Percentiles rank a stretch among this genome's conserved stretches.
Evolutionary conservation across 2,329 filamentous ascomycete species (phyloP).

Genomic region (Aspergillus hiratsukae): DNA sequence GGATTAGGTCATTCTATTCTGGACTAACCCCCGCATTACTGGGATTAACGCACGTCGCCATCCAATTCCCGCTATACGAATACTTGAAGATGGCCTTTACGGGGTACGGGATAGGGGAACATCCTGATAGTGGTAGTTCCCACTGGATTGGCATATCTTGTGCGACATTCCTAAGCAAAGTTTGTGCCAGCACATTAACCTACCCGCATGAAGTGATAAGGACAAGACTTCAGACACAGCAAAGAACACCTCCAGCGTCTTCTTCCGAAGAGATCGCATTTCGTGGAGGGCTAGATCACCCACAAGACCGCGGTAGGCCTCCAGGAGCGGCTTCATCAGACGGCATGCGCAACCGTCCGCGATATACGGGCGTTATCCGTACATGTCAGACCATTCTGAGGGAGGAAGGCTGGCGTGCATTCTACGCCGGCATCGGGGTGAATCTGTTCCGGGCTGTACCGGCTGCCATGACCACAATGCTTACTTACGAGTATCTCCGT

Average conservation of each 20-base stretch:
- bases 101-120: conserved; percentile 78
- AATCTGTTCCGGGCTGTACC: conserved; percentile 96
- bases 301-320: conserved; percentile 44
- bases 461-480: conserved; percentile 92
- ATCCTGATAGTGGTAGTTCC: conserved; percentile 55
- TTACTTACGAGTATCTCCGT: conserved; percentile 83
- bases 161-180: conserved; percentile 89
- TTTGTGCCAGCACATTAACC: conserved; percentile 88
- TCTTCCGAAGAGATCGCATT: conserved; percentile 52
- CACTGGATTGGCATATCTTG: conserved; percentile 81
- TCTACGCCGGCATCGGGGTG: conserved; percentile 95
- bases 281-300: conserved; percentile 34
- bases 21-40: conserved; percentile 88
- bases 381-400: conserved; percentile 79
- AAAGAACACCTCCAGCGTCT: conserved; percentile 54
- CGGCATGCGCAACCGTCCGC: conserved; percentile 51
- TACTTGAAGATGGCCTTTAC: conserved; percentile 88
- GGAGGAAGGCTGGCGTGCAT: conserved; percentile 94
- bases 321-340: conserved; percentile 48
- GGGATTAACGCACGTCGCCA: conserved; percentile 89
- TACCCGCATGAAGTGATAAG: conserved; percentile 97
- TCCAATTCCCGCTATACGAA: conserved; percentile 96
- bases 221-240: conserved; percentile 89
- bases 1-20: conserved; percentile 87
- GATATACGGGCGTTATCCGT: conserved; percentile 72